Evolutionary conservation across 108 stramenopile genomes (phyloP).

Genomic region (Skeletonema grethae): DNA sequence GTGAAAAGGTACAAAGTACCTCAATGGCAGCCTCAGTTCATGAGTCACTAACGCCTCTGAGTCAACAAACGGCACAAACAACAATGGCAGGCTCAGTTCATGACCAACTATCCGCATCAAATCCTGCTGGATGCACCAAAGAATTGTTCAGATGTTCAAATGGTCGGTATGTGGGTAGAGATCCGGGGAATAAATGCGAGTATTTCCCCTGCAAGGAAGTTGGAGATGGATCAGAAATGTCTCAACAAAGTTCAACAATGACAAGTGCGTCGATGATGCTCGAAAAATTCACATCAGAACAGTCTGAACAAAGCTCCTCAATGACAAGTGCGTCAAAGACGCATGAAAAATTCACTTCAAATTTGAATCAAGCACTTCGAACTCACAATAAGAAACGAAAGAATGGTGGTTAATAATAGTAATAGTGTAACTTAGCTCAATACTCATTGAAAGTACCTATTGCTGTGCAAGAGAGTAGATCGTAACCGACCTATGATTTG

Average conservation of each 20-base stretch:
- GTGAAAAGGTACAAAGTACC: too few relatives aligned
- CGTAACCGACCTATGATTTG: too few relatives aligned
- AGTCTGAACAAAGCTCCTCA: too few relatives aligned
- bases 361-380: background rate
- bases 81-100: too few relatives aligned
- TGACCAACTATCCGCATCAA: too few relatives aligned
- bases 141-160: constrained; percentile 34
- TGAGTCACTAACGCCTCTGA: too few relatives aligned
- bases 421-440: background rate
- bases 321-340: background rate
- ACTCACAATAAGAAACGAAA: background rate
- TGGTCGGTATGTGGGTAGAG: constrained; percentile 29
- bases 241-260: too few relatives aligned
- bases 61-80: too few relatives aligned
- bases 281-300: background rate
- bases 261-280: background rate
- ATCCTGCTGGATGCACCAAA: constrained; percentile 16
- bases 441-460: too few relatives aligned
- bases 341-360: background rate
- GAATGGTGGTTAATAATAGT: background rate
- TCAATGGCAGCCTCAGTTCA: too few relatives aligned
- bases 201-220: constrained; percentile 26
- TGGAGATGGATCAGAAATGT: background rate
- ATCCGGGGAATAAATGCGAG: constrained; percentile 41
- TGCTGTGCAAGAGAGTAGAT: too few relatives aligned